phyloP scores from a whole-genome alignment of 2,329 filamentous ascomycete genomes.

The Trichothecium roseum region DNA sequence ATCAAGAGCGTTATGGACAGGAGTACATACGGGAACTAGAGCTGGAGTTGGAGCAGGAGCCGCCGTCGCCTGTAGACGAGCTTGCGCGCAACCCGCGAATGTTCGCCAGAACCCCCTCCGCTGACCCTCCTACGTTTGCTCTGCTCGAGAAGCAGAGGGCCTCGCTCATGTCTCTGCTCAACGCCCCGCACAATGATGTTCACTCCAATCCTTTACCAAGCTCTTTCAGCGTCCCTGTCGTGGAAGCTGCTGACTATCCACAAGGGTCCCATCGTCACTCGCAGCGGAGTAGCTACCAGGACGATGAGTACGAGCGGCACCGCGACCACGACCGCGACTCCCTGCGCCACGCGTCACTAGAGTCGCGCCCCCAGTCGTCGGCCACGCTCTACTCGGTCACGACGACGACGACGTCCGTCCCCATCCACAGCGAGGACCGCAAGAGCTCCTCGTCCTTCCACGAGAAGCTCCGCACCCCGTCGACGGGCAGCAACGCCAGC shows the following conservation, averaged over 20 bases:
- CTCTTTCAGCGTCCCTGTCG: slow-evolving; percentile 29
- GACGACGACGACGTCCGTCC: slow-evolving; percentile 41
- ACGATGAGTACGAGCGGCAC: slow-evolving; percentile 2
- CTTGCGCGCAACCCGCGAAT: slow-evolving; percentile 22
- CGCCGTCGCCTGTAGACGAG: slow-evolving; percentile 8
- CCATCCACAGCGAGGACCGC: slow-evolving; percentile 34
- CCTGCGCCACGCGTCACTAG: slow-evolving; percentile 12
- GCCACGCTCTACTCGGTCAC: slow-evolving; percentile 35
- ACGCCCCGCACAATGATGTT: slow-evolving; percentile 36
- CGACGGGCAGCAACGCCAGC: slow-evolving; percentile 22
- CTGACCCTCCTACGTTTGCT: slow-evolving; percentile 51
- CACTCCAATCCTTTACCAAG: slow-evolving; percentile 21
- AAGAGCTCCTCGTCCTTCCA: slow-evolving; percentile 32
- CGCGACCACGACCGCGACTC: slow-evolving; percentile 5
- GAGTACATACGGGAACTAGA: slow-evolving; percentile 6
- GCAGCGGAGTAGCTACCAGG: slow-evolving; percentile 4
- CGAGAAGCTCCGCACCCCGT: slow-evolving; percentile 34
- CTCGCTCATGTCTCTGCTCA: slow-evolving; percentile 51
- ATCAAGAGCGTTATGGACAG: slow-evolving; percentile 6
- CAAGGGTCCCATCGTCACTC: slow-evolving; percentile 3
- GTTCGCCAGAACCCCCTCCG: slow-evolving; percentile 50
- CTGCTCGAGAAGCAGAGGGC: slow-evolving; percentile 41
- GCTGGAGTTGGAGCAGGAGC: slow-evolving; percentile 4
- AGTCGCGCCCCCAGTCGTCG: slow-evolving; percentile 33
- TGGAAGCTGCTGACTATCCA: not conserved